Base-by-base conservation (phyloP, 495 filamentous ascomycete species). In the Penicillium pulvis region DNA sequence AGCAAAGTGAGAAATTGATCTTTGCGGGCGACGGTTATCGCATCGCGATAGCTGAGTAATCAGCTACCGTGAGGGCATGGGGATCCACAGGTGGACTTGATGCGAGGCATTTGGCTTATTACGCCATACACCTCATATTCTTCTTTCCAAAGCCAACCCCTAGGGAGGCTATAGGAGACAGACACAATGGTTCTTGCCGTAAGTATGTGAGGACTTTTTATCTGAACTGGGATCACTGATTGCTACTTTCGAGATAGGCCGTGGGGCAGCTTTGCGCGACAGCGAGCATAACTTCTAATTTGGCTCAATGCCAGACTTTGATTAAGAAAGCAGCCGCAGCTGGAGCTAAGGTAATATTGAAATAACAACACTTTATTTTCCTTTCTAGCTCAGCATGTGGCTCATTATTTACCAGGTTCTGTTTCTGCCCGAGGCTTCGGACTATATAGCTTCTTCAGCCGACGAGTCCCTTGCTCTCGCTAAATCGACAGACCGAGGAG, bases 361-460 rank as follows among this genome's bases (percentile, higher is more conserved):
- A 23, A 2, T 4, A 28, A 12, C 17, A 11, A 2, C 14, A 8
- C 20, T 11, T 36, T 17, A 50, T 19, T 14, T 50, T 26, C 16
- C 44, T 19, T 19, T 50, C 12, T 49, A 7, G 47, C 19, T 48
- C 42, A 11, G 11, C 4, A 10, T 4, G 30, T 53, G 35, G 28
- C 66, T 63, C 41, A 67, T 43, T 23, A 9, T 31, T 28, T 48
- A 33, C 4, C 59, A 93, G 90, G 85, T 89, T 26, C 79, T 97
- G 52, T 96, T 97, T 72, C 89, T 97, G 59, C 94, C 92, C 17
- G 92, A 97, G 80, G 93, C 93, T 42, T 86, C 82, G 57, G 93
- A 97, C 75, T 97, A 96, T 78, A 92, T 96, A 59, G 85, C 83
- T 44, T 77, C 79, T 16, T 85, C 85, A 1, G 71, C 84, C 26